A percentile compares a stretch with the other conserved stretches of the same genome.
Evolutionary conservation across 805 yeast genomes (phyloP).

Genomic region (Myxozyma nipponensis): DNA sequence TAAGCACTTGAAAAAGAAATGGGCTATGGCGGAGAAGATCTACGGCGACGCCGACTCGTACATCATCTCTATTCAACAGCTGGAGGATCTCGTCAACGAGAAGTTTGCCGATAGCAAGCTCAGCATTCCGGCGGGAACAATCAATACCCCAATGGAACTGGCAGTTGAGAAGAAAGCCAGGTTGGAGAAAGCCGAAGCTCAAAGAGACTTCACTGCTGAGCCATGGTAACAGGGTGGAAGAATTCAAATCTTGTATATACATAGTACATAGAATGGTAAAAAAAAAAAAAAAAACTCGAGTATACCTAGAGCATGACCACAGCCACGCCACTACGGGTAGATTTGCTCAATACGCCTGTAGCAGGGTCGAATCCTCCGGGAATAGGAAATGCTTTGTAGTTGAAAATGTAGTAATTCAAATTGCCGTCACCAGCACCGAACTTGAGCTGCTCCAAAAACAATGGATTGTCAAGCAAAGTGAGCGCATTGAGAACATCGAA

Average conservation of each 20-base stretch:
- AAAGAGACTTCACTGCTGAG: background rate
- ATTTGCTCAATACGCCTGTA: constrained; percentile 49
- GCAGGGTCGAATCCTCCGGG: constrained; percentile 70
- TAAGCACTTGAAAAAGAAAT: background rate
- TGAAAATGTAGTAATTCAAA: constrained; percentile 86
- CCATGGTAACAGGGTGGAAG: background rate
- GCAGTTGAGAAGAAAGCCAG: background rate
- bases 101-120: background rate
- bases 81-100: background rate
- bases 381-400: constrained; percentile 77
- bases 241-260: background rate
- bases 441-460: constrained; percentile 75
- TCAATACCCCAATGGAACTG: background rate
- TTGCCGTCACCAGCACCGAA: constrained; percentile 94
- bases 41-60: background rate
- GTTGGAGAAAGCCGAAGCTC: background rate
- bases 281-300: background rate
- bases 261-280: background rate
- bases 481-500: constrained; percentile 94
- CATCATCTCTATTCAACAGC: background rate
- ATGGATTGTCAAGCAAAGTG: constrained; percentile 82
- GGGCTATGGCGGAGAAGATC: background rate
- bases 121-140: background rate
- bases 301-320: constrained; percentile 61
- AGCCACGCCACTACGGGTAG: constrained; percentile 76